These are phyloP conservation scores for Straminergon stramineum DNA, from an alignment of 225 moss, liverwort and hornwort species.

Conservation along the genomic window DNA sequence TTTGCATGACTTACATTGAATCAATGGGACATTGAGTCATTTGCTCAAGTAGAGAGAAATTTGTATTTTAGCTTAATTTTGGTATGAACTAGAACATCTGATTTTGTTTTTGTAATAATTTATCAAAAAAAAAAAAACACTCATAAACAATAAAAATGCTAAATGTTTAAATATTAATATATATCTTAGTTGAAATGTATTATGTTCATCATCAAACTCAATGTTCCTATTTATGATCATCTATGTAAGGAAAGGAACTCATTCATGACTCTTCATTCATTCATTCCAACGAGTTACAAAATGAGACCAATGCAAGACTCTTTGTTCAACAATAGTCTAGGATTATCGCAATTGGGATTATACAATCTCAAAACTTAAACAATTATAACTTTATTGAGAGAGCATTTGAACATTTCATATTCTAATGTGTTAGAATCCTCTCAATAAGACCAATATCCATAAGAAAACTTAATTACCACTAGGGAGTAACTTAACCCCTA, in stretches of 20 bases:
- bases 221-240: not conserved
- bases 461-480: not conserved
- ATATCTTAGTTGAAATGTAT: not conserved
- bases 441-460: not conserved
- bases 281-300: not conserved
- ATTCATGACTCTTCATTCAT: not conserved
- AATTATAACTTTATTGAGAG: not conserved
- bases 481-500: too few species aligned
- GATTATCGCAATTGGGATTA: not conserved
- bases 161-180: too few species aligned
- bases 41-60: not conserved
- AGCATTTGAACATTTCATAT: not conserved
- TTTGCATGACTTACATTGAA: not conserved
- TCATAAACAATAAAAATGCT: not conserved
- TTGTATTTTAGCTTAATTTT: too few species aligned
- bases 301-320: not conserved
- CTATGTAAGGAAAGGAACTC: not conserved
- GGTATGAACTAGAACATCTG: fast-evolving
- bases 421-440: not conserved
- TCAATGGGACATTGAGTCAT: not conserved
- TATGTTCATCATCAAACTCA: not conserved
- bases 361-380: not conserved
- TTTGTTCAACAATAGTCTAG: not conserved
- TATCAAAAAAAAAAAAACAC: not conserved
- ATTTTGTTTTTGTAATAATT: not conserved